phyloP scores from a whole-genome alignment of 1,139 yeast species.

The Arxiozyma telluris region DNA sequence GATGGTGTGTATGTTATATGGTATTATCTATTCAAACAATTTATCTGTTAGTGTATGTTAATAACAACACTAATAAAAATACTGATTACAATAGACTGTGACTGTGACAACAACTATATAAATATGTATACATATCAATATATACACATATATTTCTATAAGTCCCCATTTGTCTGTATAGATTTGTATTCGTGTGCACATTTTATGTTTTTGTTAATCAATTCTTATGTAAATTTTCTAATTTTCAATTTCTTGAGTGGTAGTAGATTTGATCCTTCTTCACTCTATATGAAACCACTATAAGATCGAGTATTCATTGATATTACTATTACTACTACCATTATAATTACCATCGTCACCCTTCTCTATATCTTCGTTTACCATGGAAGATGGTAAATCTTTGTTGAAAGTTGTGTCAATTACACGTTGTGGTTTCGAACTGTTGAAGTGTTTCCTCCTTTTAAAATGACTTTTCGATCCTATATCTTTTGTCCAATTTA shows the following conservation, averaged over 20 bases:
- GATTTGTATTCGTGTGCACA: no score
- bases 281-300: background rate
- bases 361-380: background rate
- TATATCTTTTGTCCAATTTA: background rate
- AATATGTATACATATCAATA: no score
- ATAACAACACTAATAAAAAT: no score
- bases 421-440: constrained; percentile 4
- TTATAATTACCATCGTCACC: background rate
- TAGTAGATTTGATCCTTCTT: background rate
- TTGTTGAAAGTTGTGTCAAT: background rate
- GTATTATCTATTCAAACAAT: no score
- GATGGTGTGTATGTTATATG: background rate
- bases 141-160: no score
- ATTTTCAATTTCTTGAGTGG: background rate
- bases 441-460: background rate
- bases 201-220: background rate
- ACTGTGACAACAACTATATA: no score
- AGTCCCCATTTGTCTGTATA: no score
- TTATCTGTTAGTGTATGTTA: background rate
- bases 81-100: no score
- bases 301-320: constrained; percentile 2
- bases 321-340: no score
- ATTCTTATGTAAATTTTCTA: background rate
- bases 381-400: background rate
- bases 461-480: background rate